Conservation (phyloP, 345 rosid genomes). For the Erodium maritimum region DNA sequence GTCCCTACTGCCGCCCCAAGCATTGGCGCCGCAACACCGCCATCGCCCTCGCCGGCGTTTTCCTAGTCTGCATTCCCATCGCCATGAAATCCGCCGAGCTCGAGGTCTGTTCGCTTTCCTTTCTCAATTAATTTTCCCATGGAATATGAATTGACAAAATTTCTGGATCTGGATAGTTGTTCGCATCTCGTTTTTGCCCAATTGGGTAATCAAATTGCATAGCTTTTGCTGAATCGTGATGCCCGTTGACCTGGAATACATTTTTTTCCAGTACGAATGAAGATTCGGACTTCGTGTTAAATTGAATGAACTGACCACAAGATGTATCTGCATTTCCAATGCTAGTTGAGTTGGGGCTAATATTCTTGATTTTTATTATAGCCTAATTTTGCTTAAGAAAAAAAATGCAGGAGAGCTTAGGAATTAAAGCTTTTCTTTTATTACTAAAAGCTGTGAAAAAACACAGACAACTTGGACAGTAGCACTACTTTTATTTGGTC, state of each 20-base stretch:
- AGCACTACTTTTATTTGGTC: neutral
- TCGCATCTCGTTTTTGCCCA: neutral
- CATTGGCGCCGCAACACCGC: slow-evolving; percentile 99
- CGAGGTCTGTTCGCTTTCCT: slow-evolving; percentile 35
- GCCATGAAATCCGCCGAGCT: slow-evolving; percentile 92
- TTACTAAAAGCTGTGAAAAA: neutral
- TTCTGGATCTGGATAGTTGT: slow-evolving; percentile 1
- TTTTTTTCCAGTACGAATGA: neutral
- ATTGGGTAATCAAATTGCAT: neutral
- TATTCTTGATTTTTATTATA: too few relatives aligned
- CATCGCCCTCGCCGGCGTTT: slow-evolving; percentile 71
- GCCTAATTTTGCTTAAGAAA: too few relatives aligned
- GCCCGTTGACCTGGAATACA: neutral
- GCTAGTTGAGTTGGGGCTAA: neutral
- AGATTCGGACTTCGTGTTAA: neutral
- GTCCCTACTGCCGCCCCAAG: slow-evolving; percentile 89
- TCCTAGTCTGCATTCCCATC: slow-evolving; percentile 82
- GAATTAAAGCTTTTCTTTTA: neutral
- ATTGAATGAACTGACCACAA: too few relatives aligned
- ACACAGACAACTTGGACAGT: neutral
- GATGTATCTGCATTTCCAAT: neutral
- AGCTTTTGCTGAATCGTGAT: neutral
- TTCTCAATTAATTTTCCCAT: neutral
- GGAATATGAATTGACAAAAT: neutral
- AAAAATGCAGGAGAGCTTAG: neutral